A percentile compares a stretch with the other conserved stretches of the same genome.
These are phyloP conservation scores for Candida taoyuanica DNA, from an alignment of 805 yeast genomes.

Conservation along the genomic window DNA sequence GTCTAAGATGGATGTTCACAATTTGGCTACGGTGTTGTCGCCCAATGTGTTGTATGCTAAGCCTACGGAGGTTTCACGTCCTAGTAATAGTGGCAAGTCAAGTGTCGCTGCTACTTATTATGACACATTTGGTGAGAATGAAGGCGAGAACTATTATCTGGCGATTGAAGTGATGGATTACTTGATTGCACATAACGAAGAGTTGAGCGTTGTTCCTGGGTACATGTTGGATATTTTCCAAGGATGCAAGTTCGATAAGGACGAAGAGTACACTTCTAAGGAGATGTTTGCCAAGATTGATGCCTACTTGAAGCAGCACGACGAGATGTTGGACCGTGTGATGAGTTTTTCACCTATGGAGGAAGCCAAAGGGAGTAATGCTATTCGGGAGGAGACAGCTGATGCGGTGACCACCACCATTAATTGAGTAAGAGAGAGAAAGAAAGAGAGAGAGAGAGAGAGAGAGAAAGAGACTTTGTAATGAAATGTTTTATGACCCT, in stretches of 20 bases:
- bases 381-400: slow-evolving; percentile 14
- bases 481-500: slow-evolving; percentile 1
- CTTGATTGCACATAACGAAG: slow-evolving; percentile 76
- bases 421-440: too few relatives aligned
- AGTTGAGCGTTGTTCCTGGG: slow-evolving; percentile 72
- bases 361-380: too few relatives aligned
- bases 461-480: slow-evolving; percentile 1
- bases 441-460: too few relatives aligned
- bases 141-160: slow-evolving; percentile 71
- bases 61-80: slow-evolving; percentile 32
- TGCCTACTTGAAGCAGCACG: slow-evolving; percentile 26
- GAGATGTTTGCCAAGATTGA: slow-evolving; percentile 36
- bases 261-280: slow-evolving; percentile 30
- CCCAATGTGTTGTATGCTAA: slow-evolving; percentile 79
- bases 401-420: slow-evolving; percentile 11
- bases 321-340: slow-evolving; percentile 15
- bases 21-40: slow-evolving; percentile 90
- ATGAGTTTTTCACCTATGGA: slow-evolving; percentile 4
- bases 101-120: slow-evolving; percentile 28
- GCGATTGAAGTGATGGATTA: slow-evolving; percentile 89
- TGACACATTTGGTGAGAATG: slow-evolving; percentile 38
- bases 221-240: slow-evolving; percentile 32
- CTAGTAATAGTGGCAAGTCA: slow-evolving; percentile 16
- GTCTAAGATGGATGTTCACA: slow-evolving; percentile 94
- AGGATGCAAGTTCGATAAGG: slow-evolving; percentile 20